phyloP scores from a whole-genome alignment of 371 early-diverging fungal species.

The Actinomortierella ambigua region DNA sequence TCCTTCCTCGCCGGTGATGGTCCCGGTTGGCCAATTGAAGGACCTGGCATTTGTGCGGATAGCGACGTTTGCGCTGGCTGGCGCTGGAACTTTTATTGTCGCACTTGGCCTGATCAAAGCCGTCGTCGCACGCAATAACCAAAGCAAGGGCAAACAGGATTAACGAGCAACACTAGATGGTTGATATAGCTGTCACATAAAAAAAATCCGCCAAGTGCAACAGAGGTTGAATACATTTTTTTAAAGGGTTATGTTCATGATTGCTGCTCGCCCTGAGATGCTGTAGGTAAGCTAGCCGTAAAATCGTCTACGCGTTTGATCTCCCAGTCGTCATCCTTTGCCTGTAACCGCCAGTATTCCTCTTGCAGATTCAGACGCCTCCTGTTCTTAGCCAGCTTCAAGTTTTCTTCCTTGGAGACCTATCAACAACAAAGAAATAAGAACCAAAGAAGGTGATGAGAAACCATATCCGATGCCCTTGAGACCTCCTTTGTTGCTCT shows the following conservation, averaged over 20 bases:
- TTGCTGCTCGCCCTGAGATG: no score
- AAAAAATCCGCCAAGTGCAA: no score
- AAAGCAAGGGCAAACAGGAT: slow-evolving; percentile 28
- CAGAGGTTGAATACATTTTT: no score
- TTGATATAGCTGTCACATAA: no score
- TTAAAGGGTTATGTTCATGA: no score
- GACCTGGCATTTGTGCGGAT: slow-evolving; percentile 25
- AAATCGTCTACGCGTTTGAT: slow-evolving; percentile 27
- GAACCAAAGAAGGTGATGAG: not conserved
- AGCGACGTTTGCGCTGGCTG: slow-evolving; percentile 37
- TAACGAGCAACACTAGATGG: no score
- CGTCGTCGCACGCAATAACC: slow-evolving; percentile 7
- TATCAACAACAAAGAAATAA: slow-evolving; percentile 1
- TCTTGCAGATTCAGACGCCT: slow-evolving; percentile 39
- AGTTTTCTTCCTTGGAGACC: slow-evolving; percentile 39
- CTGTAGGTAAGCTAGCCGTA: no score
- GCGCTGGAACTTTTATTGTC: slow-evolving; percentile 21
- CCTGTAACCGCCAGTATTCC: slow-evolving; percentile 38
- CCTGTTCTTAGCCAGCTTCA: slow-evolving; percentile 27
- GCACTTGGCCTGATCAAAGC: slow-evolving; percentile 19
- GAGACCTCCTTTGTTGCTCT: not conserved
- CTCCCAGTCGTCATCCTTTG: slow-evolving; percentile 45
- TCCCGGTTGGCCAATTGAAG: slow-evolving; percentile 40
- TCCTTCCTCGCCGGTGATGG: slow-evolving; percentile 24
- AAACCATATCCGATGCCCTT: not conserved